Evolutionary conservation across 2,329 filamentous ascomycete species (phyloP).

Genomic region (Eutypa lata): DNA sequence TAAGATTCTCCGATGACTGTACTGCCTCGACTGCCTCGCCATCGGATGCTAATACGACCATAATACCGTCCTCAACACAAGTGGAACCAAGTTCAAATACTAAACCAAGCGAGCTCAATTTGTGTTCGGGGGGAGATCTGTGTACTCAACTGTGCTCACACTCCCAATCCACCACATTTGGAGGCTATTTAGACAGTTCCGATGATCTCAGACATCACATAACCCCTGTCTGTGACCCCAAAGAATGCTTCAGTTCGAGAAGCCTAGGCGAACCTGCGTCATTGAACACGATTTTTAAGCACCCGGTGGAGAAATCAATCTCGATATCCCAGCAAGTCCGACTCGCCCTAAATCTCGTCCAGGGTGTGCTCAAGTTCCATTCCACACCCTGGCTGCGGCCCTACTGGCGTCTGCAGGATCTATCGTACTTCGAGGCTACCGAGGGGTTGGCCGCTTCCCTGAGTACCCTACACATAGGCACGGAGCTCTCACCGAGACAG

Average conservation of each 20-base stretch:
- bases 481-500: conserved; percentile 6
- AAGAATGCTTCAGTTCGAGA: conserved; percentile 4
- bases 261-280: conserved; percentile 3
- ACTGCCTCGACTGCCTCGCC: not conserved
- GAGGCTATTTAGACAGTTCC: conserved; percentile 6
- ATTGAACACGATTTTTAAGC: conserved; percentile 15
- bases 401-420: conserved; percentile 8
- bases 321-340: conserved; percentile 9
- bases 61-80: not conserved
- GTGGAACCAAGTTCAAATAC: not conserved
- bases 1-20: conserved; percentile 3
- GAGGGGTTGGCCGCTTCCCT: conserved; percentile 9
- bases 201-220: conserved; percentile 8
- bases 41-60: not conserved
- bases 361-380: conserved; percentile 13
- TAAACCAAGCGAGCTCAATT: not conserved
- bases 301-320: conserved; percentile 12
- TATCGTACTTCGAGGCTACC: conserved; percentile 9
- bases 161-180: not conserved
- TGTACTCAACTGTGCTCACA: conserved; percentile 6
- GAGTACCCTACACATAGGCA: conserved; percentile 10
- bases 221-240: conserved; percentile 6
- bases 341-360: conserved; percentile 7
- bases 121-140: conserved; percentile 2
- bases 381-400: conserved; percentile 12